Base-by-base conservation (phyloP, 2,329 filamentous ascomycete genomes). In the Penicillium digitatum region DNA sequence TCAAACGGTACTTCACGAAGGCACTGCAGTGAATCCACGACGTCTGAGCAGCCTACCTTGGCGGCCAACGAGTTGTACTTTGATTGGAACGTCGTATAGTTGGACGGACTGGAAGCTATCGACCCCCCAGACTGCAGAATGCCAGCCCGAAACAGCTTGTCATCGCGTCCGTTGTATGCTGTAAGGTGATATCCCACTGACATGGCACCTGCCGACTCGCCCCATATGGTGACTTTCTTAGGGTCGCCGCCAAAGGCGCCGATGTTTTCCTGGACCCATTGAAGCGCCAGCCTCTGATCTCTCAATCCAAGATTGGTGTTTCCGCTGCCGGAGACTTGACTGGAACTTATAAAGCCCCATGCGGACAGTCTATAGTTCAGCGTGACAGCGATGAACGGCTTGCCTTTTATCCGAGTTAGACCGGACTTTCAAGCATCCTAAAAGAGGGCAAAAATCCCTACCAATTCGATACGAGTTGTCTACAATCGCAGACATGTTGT, bases 401-500 rank as follows among this genome's bases (percentile, higher is more conserved):
- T 12, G 16, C 24, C 46, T 48, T 26, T 3, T 2, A 37, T 26
- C 2, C n/a, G 9, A 20, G 16, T 55, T 35, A 42, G 31, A 51
- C 18, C 11, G 34, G 20, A 6, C 12, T n/a, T 27, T 16, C 7
- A 37, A 18, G 16, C 12, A 16, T 39, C 16, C n/a, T 14, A 26
- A 18, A 2, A 27, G 3, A 9, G 12, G 1, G 7, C 2, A 10
- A 16, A 16, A 12, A 18, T 1, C 32, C 56, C 7, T 57, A 38
- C 74, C 75, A 22, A 82, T 77, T 3, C 78, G 70, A 38, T 80
- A 77, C 7, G 80, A 77, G 26, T 80, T 77, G 42, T 78, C 71
- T 7, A 88, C 81, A 44, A 87, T 79, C 55, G 79, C 82, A 14
- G 80, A 81, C 55, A 85, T 73, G 62, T 88, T 87, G 66, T 88